These are phyloP conservation scores for Lecanosticta acicola DNA, from an alignment of 2,329 filamentous ascomycete genomes.

Conservation along the genomic window DNA sequence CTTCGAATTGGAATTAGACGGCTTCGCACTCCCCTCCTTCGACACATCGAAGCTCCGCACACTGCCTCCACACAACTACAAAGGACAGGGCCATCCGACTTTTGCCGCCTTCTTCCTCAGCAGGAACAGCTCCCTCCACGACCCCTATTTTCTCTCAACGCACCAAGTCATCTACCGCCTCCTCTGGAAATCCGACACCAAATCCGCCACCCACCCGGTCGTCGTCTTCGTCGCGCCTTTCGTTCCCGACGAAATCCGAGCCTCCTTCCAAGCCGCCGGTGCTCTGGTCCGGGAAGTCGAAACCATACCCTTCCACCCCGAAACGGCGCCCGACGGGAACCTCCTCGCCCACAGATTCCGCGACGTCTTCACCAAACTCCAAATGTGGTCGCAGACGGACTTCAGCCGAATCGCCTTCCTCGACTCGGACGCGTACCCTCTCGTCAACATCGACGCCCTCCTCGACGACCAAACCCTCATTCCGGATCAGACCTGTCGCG, in stretches of 20 bases:
- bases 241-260: conserved; percentile 30
- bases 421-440: conserved; percentile 33
- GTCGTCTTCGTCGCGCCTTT: conserved; percentile 34
- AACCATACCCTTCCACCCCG: conserved; percentile 28
- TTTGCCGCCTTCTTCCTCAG: conserved; percentile 34
- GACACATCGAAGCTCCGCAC: not conserved
- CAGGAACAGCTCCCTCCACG: conserved; percentile 29
- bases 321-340: conserved; percentile 21
- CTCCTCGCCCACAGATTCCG: conserved; percentile 28
- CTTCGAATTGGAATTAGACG: conserved; percentile 1
- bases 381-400: conserved; percentile 33
- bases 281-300: conserved; percentile 32
- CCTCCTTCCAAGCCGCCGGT: conserved; percentile 29
- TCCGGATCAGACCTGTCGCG: conserved; percentile 21
- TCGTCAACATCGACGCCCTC: conserved; percentile 29
- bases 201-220: conserved; percentile 21
- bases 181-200: conserved; percentile 30
- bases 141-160: conserved; percentile 34
- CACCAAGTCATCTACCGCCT: conserved; percentile 32
- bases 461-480: conserved; percentile 22
- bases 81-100: conserved; percentile 22
- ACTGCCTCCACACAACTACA: conserved; percentile 24
- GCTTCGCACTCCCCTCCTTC: not conserved
- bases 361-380: conserved; percentile 34
- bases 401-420: conserved; percentile 32